phyloP scores from a whole-genome alignment of 306 rosid genomes.

The Leucaena leucocephala region DNA sequence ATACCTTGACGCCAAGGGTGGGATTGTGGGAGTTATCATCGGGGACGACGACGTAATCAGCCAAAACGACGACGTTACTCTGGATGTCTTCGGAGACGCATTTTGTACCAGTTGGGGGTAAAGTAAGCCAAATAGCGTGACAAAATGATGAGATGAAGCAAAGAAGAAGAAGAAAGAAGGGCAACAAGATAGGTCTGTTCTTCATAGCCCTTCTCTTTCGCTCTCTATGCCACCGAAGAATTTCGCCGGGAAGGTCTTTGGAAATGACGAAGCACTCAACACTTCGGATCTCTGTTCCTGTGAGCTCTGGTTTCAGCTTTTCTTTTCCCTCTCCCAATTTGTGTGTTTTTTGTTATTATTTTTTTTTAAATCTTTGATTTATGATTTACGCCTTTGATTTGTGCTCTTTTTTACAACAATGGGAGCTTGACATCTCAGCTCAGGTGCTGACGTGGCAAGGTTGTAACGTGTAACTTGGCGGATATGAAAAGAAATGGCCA shows the following conservation, averaged over 20 bases:
- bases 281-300: slow-evolving; percentile 3
- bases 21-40: slow-evolving; percentile 51
- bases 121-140: slow-evolving; percentile 59
- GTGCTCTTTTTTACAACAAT: background rate
- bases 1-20: slow-evolving; percentile 79
- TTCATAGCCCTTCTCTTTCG: slow-evolving; percentile 38
- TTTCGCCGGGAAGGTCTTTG: background rate
- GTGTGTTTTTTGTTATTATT: background rate
- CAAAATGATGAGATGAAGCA: slow-evolving; percentile 38
- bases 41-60: slow-evolving; percentile 68
- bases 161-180: slow-evolving; percentile 2
- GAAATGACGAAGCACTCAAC: background rate
- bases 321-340: background rate
- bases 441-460: background rate
- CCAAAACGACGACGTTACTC: slow-evolving; percentile 85
- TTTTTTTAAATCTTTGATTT: background rate
- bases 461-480: background rate
- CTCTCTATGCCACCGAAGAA: background rate
- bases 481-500: background rate
- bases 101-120: slow-evolving; percentile 69
- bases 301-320: background rate
- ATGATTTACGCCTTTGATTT: no score
- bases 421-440: background rate
- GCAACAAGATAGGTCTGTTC: slow-evolving; percentile 38
- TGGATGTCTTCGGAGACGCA: slow-evolving; percentile 99